Percentiles rank a stretch among this genome's conserved stretches.
phyloP scores from a whole-genome alignment of 306 rosid species.

The Ceratonia siliqua region DNA sequence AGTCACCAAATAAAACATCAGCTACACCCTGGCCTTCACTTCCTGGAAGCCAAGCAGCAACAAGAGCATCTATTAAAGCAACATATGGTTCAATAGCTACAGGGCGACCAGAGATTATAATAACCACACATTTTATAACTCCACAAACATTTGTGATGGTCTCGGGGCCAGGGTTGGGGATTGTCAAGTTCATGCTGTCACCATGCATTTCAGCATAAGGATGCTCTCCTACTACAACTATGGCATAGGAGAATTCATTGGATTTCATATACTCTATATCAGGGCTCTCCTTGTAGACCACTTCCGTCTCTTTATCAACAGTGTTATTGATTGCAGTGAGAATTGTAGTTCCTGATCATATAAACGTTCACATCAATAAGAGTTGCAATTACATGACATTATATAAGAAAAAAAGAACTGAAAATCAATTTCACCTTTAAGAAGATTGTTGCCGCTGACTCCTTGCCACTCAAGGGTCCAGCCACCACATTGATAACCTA shows the following conservation, averaged over 20 bases:
- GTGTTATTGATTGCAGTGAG: conserved; percentile 33
- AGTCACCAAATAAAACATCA: conserved; percentile 47
- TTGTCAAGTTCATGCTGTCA: conserved; percentile 38
- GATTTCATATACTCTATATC: conserved; percentile 2
- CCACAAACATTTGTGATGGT: conserved; percentile 39
- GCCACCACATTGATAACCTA: conserved; percentile 49
- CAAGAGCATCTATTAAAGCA: conserved; percentile 21
- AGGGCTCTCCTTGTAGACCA: conserved; percentile 38
- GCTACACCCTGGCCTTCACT: conserved; percentile 44
- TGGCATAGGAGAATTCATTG: conserved; percentile 31
- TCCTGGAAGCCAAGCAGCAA: conserved; percentile 54
- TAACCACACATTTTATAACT: conserved; percentile 32
- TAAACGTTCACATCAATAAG: not conserved
- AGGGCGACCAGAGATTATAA: conserved; percentile 41
- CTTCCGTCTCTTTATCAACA: conserved; percentile 23
- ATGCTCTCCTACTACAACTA: conserved; percentile 43
- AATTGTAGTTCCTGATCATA: conserved; percentile 40
- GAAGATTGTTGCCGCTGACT: conserved; percentile 29
- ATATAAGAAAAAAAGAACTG: not conserved
- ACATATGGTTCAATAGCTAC: conserved; percentile 40
- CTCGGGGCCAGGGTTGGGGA: conserved; percentile 18
- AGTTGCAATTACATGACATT: not conserved
- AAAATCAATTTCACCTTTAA: conserved; percentile 23
- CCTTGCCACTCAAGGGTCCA: conserved; percentile 51
- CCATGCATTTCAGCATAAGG: conserved; percentile 43